A percentile compares a stretch with the other conserved stretches of the same genome.
Conservation (phyloP, 768 basidiomycete genomes). For the Lactarius hengduanensis region DNA sequence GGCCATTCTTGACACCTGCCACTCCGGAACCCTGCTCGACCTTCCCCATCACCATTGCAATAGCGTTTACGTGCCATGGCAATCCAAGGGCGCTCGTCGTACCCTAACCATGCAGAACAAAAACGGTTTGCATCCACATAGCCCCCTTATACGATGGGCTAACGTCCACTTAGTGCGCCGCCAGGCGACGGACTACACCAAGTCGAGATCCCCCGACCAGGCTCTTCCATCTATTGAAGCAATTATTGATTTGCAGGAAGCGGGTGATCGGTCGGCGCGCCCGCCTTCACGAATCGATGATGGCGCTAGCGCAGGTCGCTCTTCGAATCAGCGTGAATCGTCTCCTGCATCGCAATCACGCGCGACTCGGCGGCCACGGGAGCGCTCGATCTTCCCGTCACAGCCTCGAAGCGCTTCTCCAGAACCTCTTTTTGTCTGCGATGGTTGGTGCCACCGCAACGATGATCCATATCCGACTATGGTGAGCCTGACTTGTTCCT, state of each 20-base stretch:
- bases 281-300: not conserved
- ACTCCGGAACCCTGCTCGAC: conserved; percentile 33
- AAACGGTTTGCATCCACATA: conserved; percentile 17
- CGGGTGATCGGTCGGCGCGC: not conserved
- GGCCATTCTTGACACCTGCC: conserved; percentile 33
- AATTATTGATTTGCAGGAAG: not conserved
- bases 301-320: not conserved
- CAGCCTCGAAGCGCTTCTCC: conserved; percentile 28
- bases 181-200: conserved; percentile 6
- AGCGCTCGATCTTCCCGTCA: conserved; percentile 5
- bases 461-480: conserved; percentile 13
- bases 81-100: conserved; percentile 30
- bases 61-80: conserved; percentile 31
- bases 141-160: not conserved
- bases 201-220: not conserved
- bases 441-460: conserved; percentile 28
- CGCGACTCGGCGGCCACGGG: not conserved
- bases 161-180: conserved; percentile 17
- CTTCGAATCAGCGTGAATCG: not conserved
- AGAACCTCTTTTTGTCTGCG: conserved; percentile 20
- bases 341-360: not conserved
- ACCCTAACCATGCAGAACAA: conserved; percentile 26
- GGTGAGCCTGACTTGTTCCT: conserved; percentile 9
- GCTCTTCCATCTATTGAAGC: not conserved
- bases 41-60: conserved; percentile 33